A percentile compares a stretch with the other conserved stretches of the same genome.
These are phyloP conservation scores for Penicillium silybi DNA, from an alignment of 495 filamentous ascomycete species.

Conservation along the genomic window DNA sequence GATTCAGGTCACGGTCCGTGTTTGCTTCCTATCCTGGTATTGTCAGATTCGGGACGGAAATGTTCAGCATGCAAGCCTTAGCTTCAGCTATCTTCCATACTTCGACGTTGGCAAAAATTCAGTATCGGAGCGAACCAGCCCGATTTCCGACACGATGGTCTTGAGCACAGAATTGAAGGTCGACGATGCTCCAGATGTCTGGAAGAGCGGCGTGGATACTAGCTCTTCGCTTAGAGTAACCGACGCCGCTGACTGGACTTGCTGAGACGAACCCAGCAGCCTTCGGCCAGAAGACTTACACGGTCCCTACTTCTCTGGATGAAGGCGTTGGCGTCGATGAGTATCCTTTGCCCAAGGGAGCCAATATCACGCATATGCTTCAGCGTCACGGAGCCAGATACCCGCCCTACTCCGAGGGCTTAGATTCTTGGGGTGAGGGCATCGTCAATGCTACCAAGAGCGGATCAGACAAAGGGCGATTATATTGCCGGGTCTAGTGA, in stretches of 20 bases:
- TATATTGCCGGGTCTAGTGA: constrained; percentile 20
- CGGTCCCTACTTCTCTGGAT: constrained; percentile 18
- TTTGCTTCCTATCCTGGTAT: too few species aligned
- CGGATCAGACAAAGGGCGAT: too few species aligned
- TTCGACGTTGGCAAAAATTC: not conserved
- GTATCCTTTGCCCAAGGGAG: constrained; percentile 49
- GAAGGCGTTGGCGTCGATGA: constrained; percentile 55
- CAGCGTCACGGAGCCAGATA: constrained; percentile 44
- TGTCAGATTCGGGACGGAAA: not conserved
- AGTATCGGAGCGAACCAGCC: not conserved
- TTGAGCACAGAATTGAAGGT: not conserved
- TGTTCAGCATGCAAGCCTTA: not conserved
- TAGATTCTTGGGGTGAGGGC: constrained; percentile 27
- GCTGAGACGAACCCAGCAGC: constrained; percentile 52
- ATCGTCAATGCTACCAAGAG: constrained; percentile 22
- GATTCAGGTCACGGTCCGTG: not conserved
- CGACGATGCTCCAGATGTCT: not conserved
- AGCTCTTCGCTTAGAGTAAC: constrained; percentile 9
- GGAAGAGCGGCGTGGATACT: constrained; percentile 1
- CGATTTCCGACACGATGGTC: not conserved
- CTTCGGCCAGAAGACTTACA: constrained; percentile 44
- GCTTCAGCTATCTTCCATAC: too few species aligned
- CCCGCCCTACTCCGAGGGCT: constrained; percentile 28
- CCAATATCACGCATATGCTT: constrained; percentile 51
- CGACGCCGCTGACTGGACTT: constrained; percentile 20